Conservation (phyloP, 495 filamentous ascomycete species). For the Xylaria grammica region DNA sequence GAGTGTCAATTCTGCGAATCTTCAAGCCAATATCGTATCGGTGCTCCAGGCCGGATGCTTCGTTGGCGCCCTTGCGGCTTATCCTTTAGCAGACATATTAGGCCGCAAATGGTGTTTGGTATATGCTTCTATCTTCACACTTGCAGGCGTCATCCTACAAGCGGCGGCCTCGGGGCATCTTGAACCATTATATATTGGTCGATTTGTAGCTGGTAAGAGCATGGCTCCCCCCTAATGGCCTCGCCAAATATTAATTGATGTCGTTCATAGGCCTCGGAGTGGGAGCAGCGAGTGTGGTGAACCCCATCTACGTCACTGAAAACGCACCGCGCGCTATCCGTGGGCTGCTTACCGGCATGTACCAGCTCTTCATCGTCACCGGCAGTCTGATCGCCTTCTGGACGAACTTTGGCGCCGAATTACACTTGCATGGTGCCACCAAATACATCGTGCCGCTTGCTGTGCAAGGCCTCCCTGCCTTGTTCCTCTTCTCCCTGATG, state of each 20-base stretch:
- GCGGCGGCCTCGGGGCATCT: conserved; percentile 48
- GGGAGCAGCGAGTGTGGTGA: conserved; percentile 65
- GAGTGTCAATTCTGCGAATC: conserved; percentile 39
- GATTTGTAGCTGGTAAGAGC: conserved; percentile 64
- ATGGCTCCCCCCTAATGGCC: not conserved
- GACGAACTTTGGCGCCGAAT: conserved; percentile 63
- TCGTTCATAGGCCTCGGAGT: conserved; percentile 57
- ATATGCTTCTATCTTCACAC: conserved; percentile 43
- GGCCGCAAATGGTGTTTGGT: conserved; percentile 57
- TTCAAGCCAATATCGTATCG: conserved; percentile 62
- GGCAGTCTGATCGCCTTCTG: conserved; percentile 72
- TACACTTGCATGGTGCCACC: conserved; percentile 56
- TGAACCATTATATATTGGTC: conserved; percentile 66
- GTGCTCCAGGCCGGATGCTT: conserved; percentile 70
- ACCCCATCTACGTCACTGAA: conserved; percentile 63
- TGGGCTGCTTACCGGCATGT: conserved; percentile 70
- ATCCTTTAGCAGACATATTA: conserved; percentile 57
- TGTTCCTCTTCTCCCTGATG: conserved; percentile 63
- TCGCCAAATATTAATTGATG: not conserved
- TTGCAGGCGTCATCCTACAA: conserved; percentile 48
- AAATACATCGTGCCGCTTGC: conserved; percentile 72
- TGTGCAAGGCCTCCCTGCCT: conserved; percentile 68
- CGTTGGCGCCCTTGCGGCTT: conserved; percentile 64
- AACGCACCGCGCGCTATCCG: conserved; percentile 75
- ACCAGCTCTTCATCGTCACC: conserved; percentile 69